Conservation (phyloP, 306 rosid species). For the Lagenaria siceraria region DNA sequence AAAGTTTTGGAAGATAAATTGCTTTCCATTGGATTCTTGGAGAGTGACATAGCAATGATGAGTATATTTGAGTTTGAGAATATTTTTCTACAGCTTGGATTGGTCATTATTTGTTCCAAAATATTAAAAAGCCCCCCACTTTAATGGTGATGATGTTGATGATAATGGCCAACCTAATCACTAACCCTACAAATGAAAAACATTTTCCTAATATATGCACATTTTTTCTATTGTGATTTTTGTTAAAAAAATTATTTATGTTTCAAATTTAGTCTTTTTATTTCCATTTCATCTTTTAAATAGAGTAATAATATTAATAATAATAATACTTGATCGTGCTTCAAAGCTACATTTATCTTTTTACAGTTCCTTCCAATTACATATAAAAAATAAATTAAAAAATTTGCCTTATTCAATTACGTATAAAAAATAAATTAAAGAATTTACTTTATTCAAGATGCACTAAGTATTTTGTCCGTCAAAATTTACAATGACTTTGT, state of each 20-base stretch:
- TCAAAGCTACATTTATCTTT: no score
- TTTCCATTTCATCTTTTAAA: no score
- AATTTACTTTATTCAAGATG: no score
- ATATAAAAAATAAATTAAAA: no score
- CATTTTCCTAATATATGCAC: background rate
- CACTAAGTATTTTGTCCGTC: no score
- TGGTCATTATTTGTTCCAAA: background rate
- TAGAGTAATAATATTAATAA: no score
- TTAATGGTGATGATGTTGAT: background rate
- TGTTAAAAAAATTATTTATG: no score
- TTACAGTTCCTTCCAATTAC: no score
- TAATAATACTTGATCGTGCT: no score
- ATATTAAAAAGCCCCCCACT: background rate
- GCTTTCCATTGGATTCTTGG: constrained; percentile 4
- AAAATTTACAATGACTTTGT: no score
- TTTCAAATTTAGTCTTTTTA: background rate
- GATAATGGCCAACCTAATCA: background rate
- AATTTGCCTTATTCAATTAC: no score
- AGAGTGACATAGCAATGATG: constrained; percentile 1
- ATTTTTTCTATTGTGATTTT: background rate
- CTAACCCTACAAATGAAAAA: background rate
- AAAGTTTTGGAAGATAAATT: background rate
- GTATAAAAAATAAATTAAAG: no score
- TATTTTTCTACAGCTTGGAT: background rate
- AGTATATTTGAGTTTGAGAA: background rate